Base-by-base conservation (phyloP, 2,329 filamentous ascomycete species). In the Cryphonectria parasitica region DNA sequence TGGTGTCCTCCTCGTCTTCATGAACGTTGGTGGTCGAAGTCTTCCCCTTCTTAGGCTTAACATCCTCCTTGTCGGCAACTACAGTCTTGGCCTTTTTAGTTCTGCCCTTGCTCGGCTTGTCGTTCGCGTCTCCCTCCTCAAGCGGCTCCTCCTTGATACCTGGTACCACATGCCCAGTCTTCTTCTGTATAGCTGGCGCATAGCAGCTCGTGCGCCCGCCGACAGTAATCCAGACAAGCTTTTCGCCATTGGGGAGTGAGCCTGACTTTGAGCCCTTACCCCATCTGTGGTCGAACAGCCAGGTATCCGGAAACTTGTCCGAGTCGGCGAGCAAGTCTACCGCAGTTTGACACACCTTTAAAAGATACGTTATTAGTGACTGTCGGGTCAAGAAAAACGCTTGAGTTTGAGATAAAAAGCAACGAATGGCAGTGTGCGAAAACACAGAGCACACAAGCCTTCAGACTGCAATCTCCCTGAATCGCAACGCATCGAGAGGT, bases 171-270 rank as follows among this genome's bases (percentile, higher is more conserved):
- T 78, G 77, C 0, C 85, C 86, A 0, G 80, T 87, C 84, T 97
- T 97, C 84, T 94, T 97, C 83, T 98, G 96, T 39, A 96, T 82
- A 17, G 86, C 89, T 0, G 94, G 94, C 0, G 97, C 94, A 67
- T 95, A 91, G 64, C 95, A 97, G 77, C 93, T 97, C 3, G 96
- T 98, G 62, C 96, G 86, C 1, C 95, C 95, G 0, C 95, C 95
- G 0, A 98, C 95, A 0, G 92, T 98, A 64, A 98, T 81, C 77
- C 95, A 96, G 0, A 90, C 89, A 62, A 98, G 90, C 80, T 92
- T 94, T 73, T 94, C 91, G 0, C 96, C 96, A 74, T 89, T 97
- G 0, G 95, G 95, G 39, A 98, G 81, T 5, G 87, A 88, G 0
- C 86, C 81, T 1, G 88, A 85, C 41, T 87, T 87, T 77, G 95